Evolutionary conservation across 2,329 filamentous ascomycete genomes (phyloP), one percentile per base, ranked within the genome.

Genomic region (Penicillium griseofulvum): DNA sequence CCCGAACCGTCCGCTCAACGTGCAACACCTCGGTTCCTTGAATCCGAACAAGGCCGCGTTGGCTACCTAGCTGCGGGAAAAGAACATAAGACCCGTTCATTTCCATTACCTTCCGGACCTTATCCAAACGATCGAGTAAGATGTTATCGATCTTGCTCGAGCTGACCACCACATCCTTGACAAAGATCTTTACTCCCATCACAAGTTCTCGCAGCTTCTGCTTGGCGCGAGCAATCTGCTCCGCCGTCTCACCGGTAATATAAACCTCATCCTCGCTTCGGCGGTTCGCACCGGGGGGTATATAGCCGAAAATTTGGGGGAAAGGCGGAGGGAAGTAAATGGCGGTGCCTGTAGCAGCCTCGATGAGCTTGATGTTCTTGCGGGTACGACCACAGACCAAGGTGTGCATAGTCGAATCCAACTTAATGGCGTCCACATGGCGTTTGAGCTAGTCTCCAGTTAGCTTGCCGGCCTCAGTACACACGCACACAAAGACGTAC

Each of bases 261-360:
- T 94, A 96, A 58, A 99, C 90, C 69, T 97, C 89, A 69, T 91
- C 87, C 33, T 93, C 88, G 49, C 91, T 90, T 63, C 94, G 87
- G 55, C 90, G 86, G 53, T 85, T 85, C 19, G 91, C 91, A 62
- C 89, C 90, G 8, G 86, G 85, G 1, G 93, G 92, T 50, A 87
- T 90, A 73, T 96, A 99, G 56, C 90, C 89, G 70, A 94, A 97
- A 61, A 97, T 87, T 56, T 88, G 87, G 14, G 93, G 92, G 71
- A 97, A 97, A 0, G 93, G 89, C 8, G 92, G 91, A 28, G 94
- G 94, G 70, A 99, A 97, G 77, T 99, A 99, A 67, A 99, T 97
- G 61, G 94, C 93, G 9, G 94, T 97, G 67, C 92, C 91, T 14
- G 94, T 97, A 28, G 89, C 86, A 14, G 94, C 96, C 75, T 99